Percentiles rank a stretch among this genome's conserved stretches.
Conservation (phyloP, 768 basidiomycete species). For the Rhizopogon rudus region DNA sequence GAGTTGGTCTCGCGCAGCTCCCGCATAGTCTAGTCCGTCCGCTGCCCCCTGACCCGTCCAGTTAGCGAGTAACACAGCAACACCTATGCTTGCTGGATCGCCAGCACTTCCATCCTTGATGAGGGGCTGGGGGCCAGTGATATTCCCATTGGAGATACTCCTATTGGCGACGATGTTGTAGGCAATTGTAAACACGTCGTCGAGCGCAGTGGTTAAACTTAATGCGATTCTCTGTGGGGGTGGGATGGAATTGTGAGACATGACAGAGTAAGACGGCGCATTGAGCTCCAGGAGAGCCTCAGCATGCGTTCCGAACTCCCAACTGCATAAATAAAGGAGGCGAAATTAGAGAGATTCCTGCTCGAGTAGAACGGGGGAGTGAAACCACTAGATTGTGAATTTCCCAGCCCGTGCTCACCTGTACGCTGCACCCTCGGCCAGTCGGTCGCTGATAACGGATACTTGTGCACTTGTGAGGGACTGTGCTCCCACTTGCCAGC, state of each 20-base stretch:
- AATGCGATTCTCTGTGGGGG: conserved; percentile 21
- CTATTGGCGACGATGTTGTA: conserved; percentile 44
- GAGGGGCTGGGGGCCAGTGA: conserved; percentile 53
- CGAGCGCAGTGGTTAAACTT: conserved; percentile 29
- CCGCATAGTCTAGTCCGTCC: conserved; percentile 50
- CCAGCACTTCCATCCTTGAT: conserved; percentile 56
- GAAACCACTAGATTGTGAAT: neutral
- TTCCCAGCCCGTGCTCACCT: conserved; percentile 26
- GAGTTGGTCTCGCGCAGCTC: conserved; percentile 63
- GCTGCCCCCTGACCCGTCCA: conserved; percentile 36
- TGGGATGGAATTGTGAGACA: conserved; percentile 23
- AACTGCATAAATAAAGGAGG: conserved; percentile 26
- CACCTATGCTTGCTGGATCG: conserved; percentile 78
- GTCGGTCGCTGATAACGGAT: conserved; percentile 28
- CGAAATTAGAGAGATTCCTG: neutral
- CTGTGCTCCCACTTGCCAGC: conserved; percentile 22
- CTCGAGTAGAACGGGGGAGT: neutral
- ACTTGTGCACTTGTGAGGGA: conserved; percentile 31
- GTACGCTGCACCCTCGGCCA: conserved; percentile 37
- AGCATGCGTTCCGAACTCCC: conserved; percentile 50
- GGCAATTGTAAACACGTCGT: conserved; percentile 55
- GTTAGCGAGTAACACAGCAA: conserved; percentile 61
- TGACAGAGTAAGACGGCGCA: conserved; percentile 40
- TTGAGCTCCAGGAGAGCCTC: conserved; percentile 49
- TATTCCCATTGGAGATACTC: conserved; percentile 34